phyloP scores from a whole-genome alignment of 208 protist genomes.

The Trypanosoma congolense region DNA sequence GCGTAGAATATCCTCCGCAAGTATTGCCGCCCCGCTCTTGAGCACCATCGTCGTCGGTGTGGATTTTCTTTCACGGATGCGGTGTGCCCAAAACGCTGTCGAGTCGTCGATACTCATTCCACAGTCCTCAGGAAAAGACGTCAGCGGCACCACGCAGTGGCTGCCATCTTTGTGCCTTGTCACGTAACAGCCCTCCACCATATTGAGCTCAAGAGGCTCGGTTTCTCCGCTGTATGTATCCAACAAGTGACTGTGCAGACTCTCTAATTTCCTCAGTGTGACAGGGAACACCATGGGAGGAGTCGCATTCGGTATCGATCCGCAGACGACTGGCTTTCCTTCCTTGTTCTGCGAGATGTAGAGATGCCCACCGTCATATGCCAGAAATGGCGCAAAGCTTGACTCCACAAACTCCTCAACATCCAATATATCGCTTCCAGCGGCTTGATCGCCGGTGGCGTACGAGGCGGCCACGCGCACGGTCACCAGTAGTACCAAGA shows the following conservation, averaged over 20 bases:
- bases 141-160: constrained; percentile 5
- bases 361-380: constrained; percentile 12
- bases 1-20: constrained; percentile 17
- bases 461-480: too few species aligned
- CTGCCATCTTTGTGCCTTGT: not conserved
- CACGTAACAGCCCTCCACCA: constrained; percentile 19
- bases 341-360: not conserved
- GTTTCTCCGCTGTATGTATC: too few species aligned
- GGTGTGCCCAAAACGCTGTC: constrained; percentile 16
- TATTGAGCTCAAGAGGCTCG: constrained; percentile 4
- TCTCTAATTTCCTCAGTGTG: constrained; percentile 15
- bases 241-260: constrained; percentile 3
- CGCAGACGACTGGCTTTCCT: not conserved
- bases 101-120: constrained; percentile 12
- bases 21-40: constrained; percentile 4
- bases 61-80: not conserved
- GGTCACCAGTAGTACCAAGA: too few species aligned
- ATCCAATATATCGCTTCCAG: not conserved
- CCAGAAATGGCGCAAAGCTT: constrained; percentile 12
- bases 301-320: not conserved
- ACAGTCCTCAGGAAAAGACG: constrained; percentile 7
- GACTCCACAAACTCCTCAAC: constrained; percentile 13
- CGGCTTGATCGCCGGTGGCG: too few species aligned
- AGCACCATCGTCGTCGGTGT: not conserved
- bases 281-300: constrained; percentile 10